Evolutionary conservation across 306 rosid genomes (phyloP), one percentile per base, ranked within the genome.

Genomic region (Rubus parviflorus): DNA sequence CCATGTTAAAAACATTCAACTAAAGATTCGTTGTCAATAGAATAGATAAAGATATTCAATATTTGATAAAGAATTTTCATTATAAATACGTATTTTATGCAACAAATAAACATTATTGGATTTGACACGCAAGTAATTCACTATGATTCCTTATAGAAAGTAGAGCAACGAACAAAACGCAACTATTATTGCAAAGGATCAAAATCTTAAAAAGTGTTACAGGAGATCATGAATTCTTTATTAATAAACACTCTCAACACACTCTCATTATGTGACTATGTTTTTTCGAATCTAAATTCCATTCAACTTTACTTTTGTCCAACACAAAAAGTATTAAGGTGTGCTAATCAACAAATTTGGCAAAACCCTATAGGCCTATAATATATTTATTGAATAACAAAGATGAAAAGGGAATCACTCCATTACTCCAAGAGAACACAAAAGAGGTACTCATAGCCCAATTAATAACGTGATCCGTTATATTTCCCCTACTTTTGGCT

Each of bases 381-480:
- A n/a, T 17, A 8, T 56, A 10, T 38, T 64, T 7, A 63, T 65
- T 40, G 48, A 7, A 19, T 17, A 64, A 67, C 35, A 41, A 22
- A 61, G 41, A 77, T 58, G 74, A 64, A 52, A 51, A 48, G 60
- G 70, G 47, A 23, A 70, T 8, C 74, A 17, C 53, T 42, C 37
- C 52, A 42, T 80, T 83, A 73, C 65, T 82, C 42, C 75, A 66
- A 74, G 57, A 6, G 68, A 68, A 73, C 77, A 52, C 82, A 73
- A 60, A 76, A 76, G 76, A 69, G 75, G 80, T 75, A 84, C 78
- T 75, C 81, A 77, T 86, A 70, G 63, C 87, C 77, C 69, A 82
- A n/a, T n/a, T n/a, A n/a, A 86, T 87, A 80, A 92, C 97, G 91
- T 48, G 76, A 84, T 90, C 98, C 97, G 97, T 92, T 89, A 85